Evolutionary conservation across 2,329 filamentous ascomycete genomes (phyloP), one percentile per base, ranked within the genome.

Genomic region (Cordyceps farinosa): DNA sequence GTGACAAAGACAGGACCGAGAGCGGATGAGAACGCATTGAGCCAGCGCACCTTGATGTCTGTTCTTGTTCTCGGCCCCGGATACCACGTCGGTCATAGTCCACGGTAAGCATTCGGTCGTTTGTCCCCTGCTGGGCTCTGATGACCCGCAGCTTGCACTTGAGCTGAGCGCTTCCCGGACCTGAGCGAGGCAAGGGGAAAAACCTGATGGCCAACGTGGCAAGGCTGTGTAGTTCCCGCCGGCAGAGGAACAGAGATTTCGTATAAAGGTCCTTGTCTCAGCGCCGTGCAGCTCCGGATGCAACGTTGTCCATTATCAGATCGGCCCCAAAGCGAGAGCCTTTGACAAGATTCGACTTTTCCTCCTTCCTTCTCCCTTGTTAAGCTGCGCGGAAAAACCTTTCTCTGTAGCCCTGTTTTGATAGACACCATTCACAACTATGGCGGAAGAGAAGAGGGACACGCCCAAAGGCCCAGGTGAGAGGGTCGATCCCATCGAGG

Each of bases 11-110:
- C 2, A 58, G n/a, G 10, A 38, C 5, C 29, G 29, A 34, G 27
- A 11, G n/a, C 17, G 17, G 42, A 29, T 17, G 42, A 47, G 30
- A 13, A 36, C 44, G 55, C 32, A 48, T 48, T 22, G 36, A 29
- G 29, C 29, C 38, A 60, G 10, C 7, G 29, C 47, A 60, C 57
- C 57, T 52, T 60, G 57, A 60, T 52, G 57, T 52, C 57, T 60
- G 27, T 15, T 50, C 48, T 27, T 29, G 27, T 59, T 50, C 56
- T 32, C 36, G 29, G 44, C 8, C 47, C 34, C 47, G 34, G 7
- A 44, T 52, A 44, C 36, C 13, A 36, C 17, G 5, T 60, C 32
- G 32, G 47, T 32, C n/a, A 22, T 50, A 59, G 56, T 7, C 34
- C 10, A 34, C 6, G 29, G 15, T 52, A 22, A 52, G 36, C 38